Conservation (phyloP, 345 rosid genomes). For the Moringa oleifera region DNA sequence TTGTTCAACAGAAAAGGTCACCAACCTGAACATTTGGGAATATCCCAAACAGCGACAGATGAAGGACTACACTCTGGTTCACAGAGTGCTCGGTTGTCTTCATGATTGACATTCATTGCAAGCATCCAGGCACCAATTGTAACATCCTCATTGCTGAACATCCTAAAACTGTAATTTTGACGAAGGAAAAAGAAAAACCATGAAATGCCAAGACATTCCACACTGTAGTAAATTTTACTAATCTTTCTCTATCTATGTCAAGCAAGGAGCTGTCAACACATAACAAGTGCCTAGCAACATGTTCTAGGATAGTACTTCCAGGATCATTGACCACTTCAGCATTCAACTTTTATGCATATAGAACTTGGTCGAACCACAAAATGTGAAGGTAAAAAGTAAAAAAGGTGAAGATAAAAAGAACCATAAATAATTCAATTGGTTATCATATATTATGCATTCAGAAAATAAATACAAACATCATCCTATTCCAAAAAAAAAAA, state of each 20-base stretch:
- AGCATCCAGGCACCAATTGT: constrained; percentile 98
- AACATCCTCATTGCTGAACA: constrained; percentile 97
- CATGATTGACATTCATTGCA: constrained; percentile 92
- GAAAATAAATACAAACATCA: too few species aligned
- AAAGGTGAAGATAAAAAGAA: too few species aligned
- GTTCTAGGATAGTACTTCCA: neutral
- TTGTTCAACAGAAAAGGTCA: constrained; percentile 5
- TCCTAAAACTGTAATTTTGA: constrained; percentile 64
- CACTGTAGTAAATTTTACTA: neutral
- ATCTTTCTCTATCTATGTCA: neutral
- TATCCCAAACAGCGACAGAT: constrained; percentile 87
- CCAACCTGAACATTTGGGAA: constrained; percentile 93
- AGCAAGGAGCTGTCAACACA: neutral
- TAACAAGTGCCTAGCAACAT: neutral
- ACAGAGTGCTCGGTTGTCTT: constrained; percentile 63
- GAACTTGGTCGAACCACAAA: neutral
- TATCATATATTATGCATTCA: too few species aligned
- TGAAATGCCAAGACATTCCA: neutral
- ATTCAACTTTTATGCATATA: neutral
- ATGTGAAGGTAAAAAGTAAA: neutral
- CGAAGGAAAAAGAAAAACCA: neutral
- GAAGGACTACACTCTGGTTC: constrained; percentile 58
- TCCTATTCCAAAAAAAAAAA: too few species aligned
- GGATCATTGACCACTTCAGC: neutral
- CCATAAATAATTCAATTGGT: too few species aligned